Conservation (phyloP, 352 stramenopile genomes). For the Globisporangium paddicum region DNA sequence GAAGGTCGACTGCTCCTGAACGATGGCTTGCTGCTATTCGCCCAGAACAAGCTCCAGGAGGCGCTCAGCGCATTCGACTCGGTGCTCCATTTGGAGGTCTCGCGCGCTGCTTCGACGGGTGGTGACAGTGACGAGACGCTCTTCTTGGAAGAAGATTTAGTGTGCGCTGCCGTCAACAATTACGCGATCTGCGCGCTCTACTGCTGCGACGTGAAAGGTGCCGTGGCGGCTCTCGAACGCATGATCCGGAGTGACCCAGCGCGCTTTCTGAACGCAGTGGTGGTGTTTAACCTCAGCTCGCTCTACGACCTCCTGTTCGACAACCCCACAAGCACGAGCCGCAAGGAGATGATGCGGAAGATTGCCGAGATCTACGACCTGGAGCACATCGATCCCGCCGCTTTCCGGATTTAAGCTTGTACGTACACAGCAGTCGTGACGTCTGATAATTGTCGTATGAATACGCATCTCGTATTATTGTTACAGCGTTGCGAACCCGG, state of each 20-base stretch:
- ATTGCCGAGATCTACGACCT: conserved; percentile 69
- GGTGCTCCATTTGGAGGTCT: conserved; percentile 40
- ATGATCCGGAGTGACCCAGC: conserved; percentile 66
- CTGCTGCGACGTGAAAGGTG: conserved; percentile 71
- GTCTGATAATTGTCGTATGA: background rate
- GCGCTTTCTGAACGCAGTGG: conserved; percentile 61
- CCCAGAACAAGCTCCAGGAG: conserved; percentile 79
- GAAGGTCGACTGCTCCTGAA: conserved; percentile 60
- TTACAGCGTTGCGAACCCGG: background rate
- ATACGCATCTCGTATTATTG: background rate
- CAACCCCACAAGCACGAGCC: conserved; percentile 66
- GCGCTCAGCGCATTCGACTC: conserved; percentile 68
- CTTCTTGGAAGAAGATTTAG: conserved; percentile 62
- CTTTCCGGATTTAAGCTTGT: conserved; percentile 62
- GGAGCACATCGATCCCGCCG: conserved; percentile 61
- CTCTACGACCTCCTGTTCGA: conserved; percentile 79
- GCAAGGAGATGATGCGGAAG: conserved; percentile 84
- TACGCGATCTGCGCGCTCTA: conserved; percentile 80
- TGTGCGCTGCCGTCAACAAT: conserved; percentile 75
- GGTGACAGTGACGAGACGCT: conserved; percentile 27
- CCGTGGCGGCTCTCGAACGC: conserved; percentile 59
- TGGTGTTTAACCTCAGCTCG: conserved; percentile 81
- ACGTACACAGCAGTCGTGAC: background rate
- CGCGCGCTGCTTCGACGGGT: background rate
- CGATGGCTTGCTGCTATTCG: conserved; percentile 68